Percentiles rank a stretch among this genome's conserved stretches.
These are phyloP conservation scores for Boletus pseudo-olivaceus DNA, from an alignment of 768 basidiomycete genomes.

Conservation along the genomic window DNA sequence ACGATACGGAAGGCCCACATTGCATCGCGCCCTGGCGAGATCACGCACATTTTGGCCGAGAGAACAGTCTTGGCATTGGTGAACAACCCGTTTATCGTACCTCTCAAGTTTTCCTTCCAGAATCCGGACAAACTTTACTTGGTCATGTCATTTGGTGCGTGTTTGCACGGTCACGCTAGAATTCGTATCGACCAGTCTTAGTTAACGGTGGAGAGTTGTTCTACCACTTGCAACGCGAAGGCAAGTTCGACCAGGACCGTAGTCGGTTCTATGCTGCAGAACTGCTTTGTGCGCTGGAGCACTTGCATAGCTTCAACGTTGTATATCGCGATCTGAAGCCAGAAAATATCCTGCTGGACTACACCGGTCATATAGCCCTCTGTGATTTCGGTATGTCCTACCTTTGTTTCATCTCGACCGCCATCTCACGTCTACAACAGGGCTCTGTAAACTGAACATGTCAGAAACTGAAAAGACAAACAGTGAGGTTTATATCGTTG, in stretches of 20 bases:
- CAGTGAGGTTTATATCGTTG: conserved; percentile 48
- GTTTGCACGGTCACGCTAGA: background rate
- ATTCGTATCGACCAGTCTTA: conserved; percentile 24
- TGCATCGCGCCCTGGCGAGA: conserved; percentile 92
- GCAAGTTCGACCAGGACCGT: conserved; percentile 90
- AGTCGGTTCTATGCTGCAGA: conserved; percentile 99
- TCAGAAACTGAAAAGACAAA: conserved; percentile 96
- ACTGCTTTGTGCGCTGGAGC: conserved; percentile 89
- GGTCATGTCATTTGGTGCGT: conserved; percentile 90
- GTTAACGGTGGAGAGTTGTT: conserved; percentile 98
- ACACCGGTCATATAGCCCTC: conserved; percentile 95
- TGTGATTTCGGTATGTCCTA: conserved; percentile 81
- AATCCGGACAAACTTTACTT: conserved; percentile 96
- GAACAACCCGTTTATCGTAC: conserved; percentile 98
- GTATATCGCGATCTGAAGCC: conserved; percentile 98
- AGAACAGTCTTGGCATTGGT: conserved; percentile 95
- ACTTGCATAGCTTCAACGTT: conserved; percentile 96
- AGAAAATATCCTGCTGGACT: conserved; percentile 96
- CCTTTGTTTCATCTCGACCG: background rate
- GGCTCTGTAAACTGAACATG: conserved; percentile 96
- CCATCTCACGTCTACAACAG: conserved; percentile 28
- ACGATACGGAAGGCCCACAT: conserved; percentile 98
- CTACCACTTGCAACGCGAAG: conserved; percentile 95
- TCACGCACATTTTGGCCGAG: conserved; percentile 97
- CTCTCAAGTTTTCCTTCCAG: conserved; percentile 98